These are phyloP conservation scores for Wickerhamiella alocasiicola DNA, from an alignment of 805 yeast species.

Conservation along the genomic window DNA sequence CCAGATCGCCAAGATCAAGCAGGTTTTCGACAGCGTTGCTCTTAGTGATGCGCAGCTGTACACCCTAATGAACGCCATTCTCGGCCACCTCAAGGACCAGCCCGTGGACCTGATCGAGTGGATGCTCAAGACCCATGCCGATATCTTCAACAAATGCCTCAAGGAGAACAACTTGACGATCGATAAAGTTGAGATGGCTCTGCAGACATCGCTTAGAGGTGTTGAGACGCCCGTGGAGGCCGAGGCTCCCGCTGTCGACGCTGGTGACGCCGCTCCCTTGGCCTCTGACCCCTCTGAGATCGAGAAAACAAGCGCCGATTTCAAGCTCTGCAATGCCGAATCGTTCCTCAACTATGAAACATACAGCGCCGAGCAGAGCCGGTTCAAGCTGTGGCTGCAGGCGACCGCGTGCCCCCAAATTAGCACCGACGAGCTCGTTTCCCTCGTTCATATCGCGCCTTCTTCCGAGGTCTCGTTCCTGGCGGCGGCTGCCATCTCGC, in stretches of 20 bases:
- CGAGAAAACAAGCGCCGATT: conserved; percentile 5
- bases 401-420: conserved; percentile 13
- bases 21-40: conserved; percentile 16
- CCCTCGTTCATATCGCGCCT: conserved; percentile 17
- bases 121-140: conserved; percentile 29
- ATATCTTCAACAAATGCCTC: conserved; percentile 13
- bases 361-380: conserved; percentile 6
- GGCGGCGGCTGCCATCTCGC: conserved; percentile 27
- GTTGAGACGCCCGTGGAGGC: background rate
- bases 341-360: conserved; percentile 15
- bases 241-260: background rate
- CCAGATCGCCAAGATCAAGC: conserved; percentile 13
- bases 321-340: conserved; percentile 8
- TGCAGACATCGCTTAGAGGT: conserved; percentile 46
- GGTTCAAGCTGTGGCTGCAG: conserved; percentile 20
- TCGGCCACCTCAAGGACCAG: conserved; percentile 24
- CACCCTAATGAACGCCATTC: background rate
- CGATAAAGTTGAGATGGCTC: conserved; percentile 46
- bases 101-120: conserved; percentile 32
- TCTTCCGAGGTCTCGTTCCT: conserved; percentile 26
- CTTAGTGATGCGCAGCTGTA: conserved; percentile 6
- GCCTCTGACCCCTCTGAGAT: background rate
- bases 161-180: conserved; percentile 17
- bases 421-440: conserved; percentile 14
- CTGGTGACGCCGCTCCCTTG: background rate